Evolutionary conservation across 2,329 filamentous ascomycete species (phyloP), one percentile per base, ranked within the genome.

Genomic region (Thelonectria discophora): DNA sequence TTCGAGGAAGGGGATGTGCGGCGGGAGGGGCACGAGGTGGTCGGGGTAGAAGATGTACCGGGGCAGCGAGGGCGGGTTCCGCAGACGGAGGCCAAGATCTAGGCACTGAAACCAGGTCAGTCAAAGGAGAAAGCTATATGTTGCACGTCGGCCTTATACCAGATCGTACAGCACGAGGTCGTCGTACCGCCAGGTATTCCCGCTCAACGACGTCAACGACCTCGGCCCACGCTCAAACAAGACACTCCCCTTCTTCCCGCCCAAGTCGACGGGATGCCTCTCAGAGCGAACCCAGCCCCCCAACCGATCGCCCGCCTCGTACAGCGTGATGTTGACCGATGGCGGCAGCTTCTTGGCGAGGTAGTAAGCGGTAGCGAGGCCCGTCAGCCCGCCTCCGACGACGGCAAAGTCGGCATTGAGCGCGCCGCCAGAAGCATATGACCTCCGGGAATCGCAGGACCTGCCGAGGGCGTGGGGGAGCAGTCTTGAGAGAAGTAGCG

Each of bases 11-110:
- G 62, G 63, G 32, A 67, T 59, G 20, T 67, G 57, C 3, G 77
- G 76, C 2, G 77, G 77, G 24, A 76, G 65, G 39, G 67, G 55
- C 27, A 79, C 75, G 34, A 79, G 84, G 71, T 89, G 91, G 74
- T 97, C 91, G 2, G 92, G 92, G 72, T 96, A 97, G 83, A 95
- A 97, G 62, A 98, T 81, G 76, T 89, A 97, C 64, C 93, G 90
- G 13, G 74, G 69, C 51, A 68, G 64, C 43, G 70, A 73, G 81
- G 55, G 83, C 82, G 54, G 84, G 78, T 84, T 81, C 76, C 76
- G 47, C 82, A 88, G 70, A n/a, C 64, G 57, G 61, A 78, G 76
- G 37, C 76, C 76, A 27, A 78, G 72, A 56, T 77, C 75, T 45
- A 77, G 71, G 15, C 69, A 71, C 76, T 78, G 46, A 72, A 5